phyloP scores from a whole-genome alignment of 176 grass and related monocot genomes.

The Ampelocalamus luodianensis region DNA sequence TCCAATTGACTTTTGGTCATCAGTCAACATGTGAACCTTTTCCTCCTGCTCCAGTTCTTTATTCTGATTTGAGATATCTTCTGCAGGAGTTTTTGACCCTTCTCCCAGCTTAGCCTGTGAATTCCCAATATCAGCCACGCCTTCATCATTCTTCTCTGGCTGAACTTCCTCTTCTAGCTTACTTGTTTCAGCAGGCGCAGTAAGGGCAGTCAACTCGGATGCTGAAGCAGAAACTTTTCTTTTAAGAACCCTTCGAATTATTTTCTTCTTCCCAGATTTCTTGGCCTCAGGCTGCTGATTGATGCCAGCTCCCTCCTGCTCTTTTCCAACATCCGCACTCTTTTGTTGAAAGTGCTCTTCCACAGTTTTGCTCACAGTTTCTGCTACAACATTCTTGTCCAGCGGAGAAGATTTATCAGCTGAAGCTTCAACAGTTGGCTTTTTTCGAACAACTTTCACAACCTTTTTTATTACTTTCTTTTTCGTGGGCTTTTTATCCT shows the following conservation, averaged over 20 bases:
- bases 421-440: slow-evolving; percentile 47
- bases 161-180: slow-evolving; percentile 52
- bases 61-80: slow-evolving; percentile 54
- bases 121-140: slow-evolving; percentile 26
- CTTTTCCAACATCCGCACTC: slow-evolving; percentile 46
- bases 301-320: slow-evolving; percentile 22
- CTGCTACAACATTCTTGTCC: slow-evolving; percentile 48
- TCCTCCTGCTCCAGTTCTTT: slow-evolving; percentile 49
- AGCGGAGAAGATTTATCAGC: slow-evolving; percentile 55
- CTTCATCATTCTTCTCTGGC: slow-evolving; percentile 57
- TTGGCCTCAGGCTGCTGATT: slow-evolving; percentile 55
- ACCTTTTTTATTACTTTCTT: slow-evolving; percentile 96
- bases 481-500: slow-evolving; percentile 68
- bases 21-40: slow-evolving; percentile 33
- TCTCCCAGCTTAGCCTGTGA: slow-evolving; percentile 53
- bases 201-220: slow-evolving; percentile 39
- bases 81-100: slow-evolving; percentile 47
- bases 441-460: slow-evolving; percentile 74
- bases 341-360: slow-evolving; percentile 43
- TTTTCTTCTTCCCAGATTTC: slow-evolving; percentile 81
- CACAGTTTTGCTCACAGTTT: slow-evolving; percentile 48
- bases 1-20: slow-evolving; percentile 25
- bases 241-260: slow-evolving; percentile 92
- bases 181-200: slow-evolving; percentile 53
- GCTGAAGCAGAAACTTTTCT: slow-evolving; percentile 62